Base-by-base conservation (phyloP, 2,329 filamentous ascomycete genomes). In the Cladobotryum mycophilum region DNA sequence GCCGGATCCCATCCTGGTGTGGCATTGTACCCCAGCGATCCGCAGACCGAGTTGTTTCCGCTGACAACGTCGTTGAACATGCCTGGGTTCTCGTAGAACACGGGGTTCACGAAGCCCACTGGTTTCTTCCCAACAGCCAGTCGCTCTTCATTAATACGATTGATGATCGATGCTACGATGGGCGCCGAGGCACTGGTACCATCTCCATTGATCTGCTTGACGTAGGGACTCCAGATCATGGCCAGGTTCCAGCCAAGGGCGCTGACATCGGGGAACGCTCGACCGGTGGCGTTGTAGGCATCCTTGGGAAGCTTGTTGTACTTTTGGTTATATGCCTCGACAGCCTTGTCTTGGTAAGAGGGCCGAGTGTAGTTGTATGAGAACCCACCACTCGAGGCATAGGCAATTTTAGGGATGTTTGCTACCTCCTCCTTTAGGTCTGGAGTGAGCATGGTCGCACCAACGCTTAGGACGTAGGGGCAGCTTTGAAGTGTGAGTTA, bases 81-180 rank as follows among this genome's bases (percentile, higher is more conserved):
- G 14, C 49, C 40, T 15, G 45, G 25, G 35, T 51, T 30, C 42
- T 47, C 30, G 43, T 55, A 55, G 8, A 55, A 33, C 14, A 43
- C 48, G 7, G 51, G 48, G 40, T 53, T 53, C 3, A 51, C 35
- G 42, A 72, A 73, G 4, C 70, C 70, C 5, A 73, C 58, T 9
- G 61, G 56, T 14, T 62, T 59, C 60, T 72, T 73, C 22, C 69
- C 69, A 9, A 50, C 43, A 3, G 49, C 45, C 11, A 56, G 45
- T 3, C 54, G 43, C 43, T 55, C 55, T 12, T 53, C 48, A 41
- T 58, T 58, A 40, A 60, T 46, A 15, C 50, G 49, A 3, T 51
- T 56, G 14, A 59, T 43, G 30, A 60, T 47, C 5, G 53, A 46
- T 4, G 53, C 54, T 4, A 54, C 17, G 4, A 60, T 40, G n/a